Conservation (phyloP, 129 eudicot species). For the Tagetes patula region DNA sequence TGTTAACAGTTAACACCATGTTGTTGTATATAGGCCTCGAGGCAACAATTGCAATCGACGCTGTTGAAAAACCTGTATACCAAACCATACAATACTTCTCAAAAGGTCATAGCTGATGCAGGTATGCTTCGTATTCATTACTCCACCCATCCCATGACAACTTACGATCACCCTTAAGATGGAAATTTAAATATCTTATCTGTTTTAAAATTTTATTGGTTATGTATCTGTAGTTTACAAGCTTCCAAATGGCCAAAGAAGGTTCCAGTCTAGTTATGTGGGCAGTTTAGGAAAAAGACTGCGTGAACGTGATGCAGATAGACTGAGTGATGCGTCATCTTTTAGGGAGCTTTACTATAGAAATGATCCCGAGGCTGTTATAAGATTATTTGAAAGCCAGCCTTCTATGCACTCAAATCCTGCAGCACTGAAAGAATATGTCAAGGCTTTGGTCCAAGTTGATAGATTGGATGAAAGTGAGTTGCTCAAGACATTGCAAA, state of each 20-base stretch:
- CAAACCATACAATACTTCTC: slow-evolving; percentile 26
- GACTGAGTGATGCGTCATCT: slow-evolving; percentile 48
- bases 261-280: slow-evolving; percentile 63
- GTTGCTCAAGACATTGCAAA: slow-evolving; percentile 78
- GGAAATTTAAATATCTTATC: neutral
- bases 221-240: slow-evolving; percentile 37
- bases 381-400: slow-evolving; percentile 76
- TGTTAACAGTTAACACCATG: slow-evolving; percentile 10
- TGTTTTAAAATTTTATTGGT: neutral
- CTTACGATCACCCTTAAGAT: slow-evolving; percentile 2
- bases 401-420: slow-evolving; percentile 75
- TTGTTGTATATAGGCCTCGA: slow-evolving; percentile 25
- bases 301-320: slow-evolving; percentile 65
- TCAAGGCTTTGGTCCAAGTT: slow-evolving; percentile 84
- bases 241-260: slow-evolving; percentile 37
- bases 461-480: slow-evolving; percentile 86
- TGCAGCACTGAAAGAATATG: slow-evolving; percentile 83
- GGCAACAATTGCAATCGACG: slow-evolving; percentile 27
- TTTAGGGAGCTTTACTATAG: slow-evolving; percentile 62
- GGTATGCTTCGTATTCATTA: slow-evolving; percentile 21
- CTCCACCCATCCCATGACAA: neutral
- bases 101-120: slow-evolving; percentile 24
- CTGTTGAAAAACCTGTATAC: slow-evolving; percentile 21
- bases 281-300: slow-evolving; percentile 55
- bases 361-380: slow-evolving; percentile 81